Conservation (phyloP, 2,329 filamentous ascomycete species). For the Aphanocladium album region DNA sequence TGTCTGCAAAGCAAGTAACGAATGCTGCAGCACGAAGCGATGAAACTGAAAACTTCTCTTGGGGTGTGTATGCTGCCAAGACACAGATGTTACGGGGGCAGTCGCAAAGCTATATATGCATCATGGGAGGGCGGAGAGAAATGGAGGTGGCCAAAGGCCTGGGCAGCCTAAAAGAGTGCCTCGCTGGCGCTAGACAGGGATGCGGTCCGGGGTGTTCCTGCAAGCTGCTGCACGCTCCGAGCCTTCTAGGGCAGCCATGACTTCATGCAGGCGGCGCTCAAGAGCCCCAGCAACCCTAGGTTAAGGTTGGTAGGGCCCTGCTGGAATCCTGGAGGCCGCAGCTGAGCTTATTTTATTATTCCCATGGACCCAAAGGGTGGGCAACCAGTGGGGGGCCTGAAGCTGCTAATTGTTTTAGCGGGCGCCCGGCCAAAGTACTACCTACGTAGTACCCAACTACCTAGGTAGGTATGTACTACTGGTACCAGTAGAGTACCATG, state of each 20-base stretch:
- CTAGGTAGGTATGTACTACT: too few relatives aligned
- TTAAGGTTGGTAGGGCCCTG: too few relatives aligned
- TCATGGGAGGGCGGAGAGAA: neutral
- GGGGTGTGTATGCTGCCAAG: conserved; percentile 2
- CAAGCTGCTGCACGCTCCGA: neutral
- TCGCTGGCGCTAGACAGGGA: neutral
- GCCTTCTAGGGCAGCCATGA: neutral
- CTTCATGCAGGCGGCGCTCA: neutral
- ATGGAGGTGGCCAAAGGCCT: neutral
- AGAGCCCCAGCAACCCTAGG: too few relatives aligned
- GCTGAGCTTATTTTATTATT: neutral
- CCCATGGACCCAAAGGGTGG: neutral
- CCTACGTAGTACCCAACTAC: too few relatives aligned
- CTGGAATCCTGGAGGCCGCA: neutral
- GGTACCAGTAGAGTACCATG: too few relatives aligned
- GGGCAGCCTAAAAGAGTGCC: neutral
- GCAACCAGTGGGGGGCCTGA: neutral
- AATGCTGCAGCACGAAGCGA: neutral
- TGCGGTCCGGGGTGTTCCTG: neutral
- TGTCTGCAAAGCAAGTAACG: neutral
- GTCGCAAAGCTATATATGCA: conserved; percentile 6
- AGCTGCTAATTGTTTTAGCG: neutral
- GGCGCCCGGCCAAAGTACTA: neutral
- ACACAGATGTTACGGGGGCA: neutral
- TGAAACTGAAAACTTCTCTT: neutral